Evolutionary conservation across 2,329 filamentous ascomycete species (phyloP).

Genomic region (Colletotrichum melonis): DNA sequence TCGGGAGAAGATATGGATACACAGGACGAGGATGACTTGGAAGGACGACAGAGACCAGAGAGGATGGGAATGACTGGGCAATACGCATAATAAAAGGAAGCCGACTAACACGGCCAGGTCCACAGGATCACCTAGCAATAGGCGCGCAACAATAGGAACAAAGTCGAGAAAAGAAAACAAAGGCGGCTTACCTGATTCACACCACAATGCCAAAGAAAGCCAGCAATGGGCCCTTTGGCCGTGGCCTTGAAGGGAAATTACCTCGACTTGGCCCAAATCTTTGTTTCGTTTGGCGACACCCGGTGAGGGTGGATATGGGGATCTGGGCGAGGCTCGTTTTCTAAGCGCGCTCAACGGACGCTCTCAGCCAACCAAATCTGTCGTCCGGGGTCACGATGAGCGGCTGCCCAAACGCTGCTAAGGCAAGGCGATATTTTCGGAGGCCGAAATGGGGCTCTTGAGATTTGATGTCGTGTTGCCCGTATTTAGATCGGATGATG

Average conservation of each 20-base stretch:
- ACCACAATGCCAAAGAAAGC: conserved; percentile 18
- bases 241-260: conserved; percentile 32
- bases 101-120: conserved; percentile 22
- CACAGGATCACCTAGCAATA: conserved; percentile 1
- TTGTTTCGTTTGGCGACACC: conserved; percentile 32
- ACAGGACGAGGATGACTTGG: conserved; percentile 6
- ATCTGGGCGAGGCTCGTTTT: conserved; percentile 21
- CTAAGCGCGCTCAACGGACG: conserved; percentile 36
- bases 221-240: conserved; percentile 24
- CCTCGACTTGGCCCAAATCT: conserved; percentile 14
- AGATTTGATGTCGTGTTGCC: conserved; percentile 16
- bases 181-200: conserved; percentile 35
- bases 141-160: conserved; percentile 23
- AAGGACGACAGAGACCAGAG: neutral
- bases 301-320: conserved; percentile 24
- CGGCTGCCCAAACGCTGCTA: conserved; percentile 38
- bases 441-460: conserved; percentile 8
- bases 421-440: conserved; percentile 33
- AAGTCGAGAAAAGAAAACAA: conserved; percentile 9
- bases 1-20: conserved; percentile 18
- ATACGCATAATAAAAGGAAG: conserved; percentile 33
- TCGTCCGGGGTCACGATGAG: conserved; percentile 34
- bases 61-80: conserved; percentile 11
- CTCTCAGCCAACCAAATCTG: conserved; percentile 37
- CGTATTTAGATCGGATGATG: neutral